These are phyloP conservation scores for Aristolochia californica DNA, from an alignment of 164 flowering plant species.

Conservation along the genomic window DNA sequence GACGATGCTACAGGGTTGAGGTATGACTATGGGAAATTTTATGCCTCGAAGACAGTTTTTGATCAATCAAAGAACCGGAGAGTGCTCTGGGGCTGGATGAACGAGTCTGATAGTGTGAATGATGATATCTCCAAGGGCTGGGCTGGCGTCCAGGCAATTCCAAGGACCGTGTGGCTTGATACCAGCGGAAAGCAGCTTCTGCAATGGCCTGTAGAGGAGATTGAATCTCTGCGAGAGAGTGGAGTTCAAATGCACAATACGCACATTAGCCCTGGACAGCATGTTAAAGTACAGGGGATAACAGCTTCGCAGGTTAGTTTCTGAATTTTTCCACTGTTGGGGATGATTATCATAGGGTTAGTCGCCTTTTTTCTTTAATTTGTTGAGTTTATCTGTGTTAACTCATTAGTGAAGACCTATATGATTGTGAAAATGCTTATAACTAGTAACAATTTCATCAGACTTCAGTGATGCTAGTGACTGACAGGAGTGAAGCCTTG, in stretches of 20 bases:
- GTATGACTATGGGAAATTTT: constrained; percentile 82
- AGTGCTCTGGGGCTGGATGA: constrained; percentile 90
- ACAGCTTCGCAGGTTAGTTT: constrained; percentile 62
- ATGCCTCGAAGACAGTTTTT: constrained; percentile 84
- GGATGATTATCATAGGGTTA: too few relatives aligned
- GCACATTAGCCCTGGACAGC: constrained; percentile 24
- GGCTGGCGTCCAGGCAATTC: constrained; percentile 92
- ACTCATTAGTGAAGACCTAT: too few relatives aligned
- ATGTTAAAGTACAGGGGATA: constrained; percentile 48
- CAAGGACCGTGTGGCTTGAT: constrained; percentile 71
- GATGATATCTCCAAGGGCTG: constrained; percentile 55
- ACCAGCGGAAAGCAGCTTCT: constrained; percentile 44
- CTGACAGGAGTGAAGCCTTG: too few relatives aligned
- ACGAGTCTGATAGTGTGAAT: constrained; percentile 46
- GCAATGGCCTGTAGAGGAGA: constrained; percentile 76
- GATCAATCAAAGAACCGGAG: constrained; percentile 54
- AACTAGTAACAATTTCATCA: too few relatives aligned
- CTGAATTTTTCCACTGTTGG: background rate
- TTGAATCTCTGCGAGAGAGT: constrained; percentile 37
- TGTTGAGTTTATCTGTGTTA: background rate
- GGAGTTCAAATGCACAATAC: constrained; percentile 17
- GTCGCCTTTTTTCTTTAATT: background rate
- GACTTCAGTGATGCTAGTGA: too few relatives aligned
- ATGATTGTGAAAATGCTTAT: too few relatives aligned
- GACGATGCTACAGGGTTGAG: constrained; percentile 63